Evolutionary conservation across 345 rosid species (phyloP), one percentile per base, ranked within the genome.

Genomic region (Populus deltoides): DNA sequence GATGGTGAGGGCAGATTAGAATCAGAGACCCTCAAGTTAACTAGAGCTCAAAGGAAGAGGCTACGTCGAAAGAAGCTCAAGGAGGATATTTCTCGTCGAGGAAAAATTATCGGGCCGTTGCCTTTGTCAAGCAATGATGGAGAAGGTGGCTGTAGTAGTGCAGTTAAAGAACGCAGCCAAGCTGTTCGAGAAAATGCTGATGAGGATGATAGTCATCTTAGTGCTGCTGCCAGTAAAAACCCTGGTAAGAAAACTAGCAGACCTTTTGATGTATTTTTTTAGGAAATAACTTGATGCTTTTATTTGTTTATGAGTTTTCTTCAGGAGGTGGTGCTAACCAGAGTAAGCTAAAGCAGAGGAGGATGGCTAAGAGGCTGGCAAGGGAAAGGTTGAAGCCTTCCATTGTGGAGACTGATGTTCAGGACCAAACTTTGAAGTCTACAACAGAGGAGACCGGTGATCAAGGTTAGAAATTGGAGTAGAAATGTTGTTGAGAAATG

Each of bases 401-500:
- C 27, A 25, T 47, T 29, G 15, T 13, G 8, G 78, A 76, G 75
- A 68, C 70, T 25, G 24, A n/a, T 39, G 66, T 10, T 45, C 66
- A 36, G 73, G 74, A 27, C 16, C 69, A 36, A 62, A 80, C 49
- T 67, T 13, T 36, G n/a, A 68, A 66, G 45, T 67, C 71, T 36
- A 3, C 59, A 20, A 20, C 62, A 33, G 35, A 47, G 43, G 51
- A 77, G 49, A 70, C 31, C 6, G 9, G 51, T 36, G 79, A 76
- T 8, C n/a, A 76, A 20, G 65, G 31, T 70, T 11, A 43, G 51
- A 88, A 80, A 92, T 94, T 10, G 97, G 98, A 33, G 92, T 80
- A 0, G 92, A 92, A 57, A 95, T 97, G 59, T 93, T 96, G 51
- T 83, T 93, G 84, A 95, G 98, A 83, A 93, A 95, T 75, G 94